Evolutionary conservation across 2,329 filamentous ascomycete genomes (phyloP), one percentile per base, ranked within the genome.

Genomic region (Lizonia empirigonia): DNA sequence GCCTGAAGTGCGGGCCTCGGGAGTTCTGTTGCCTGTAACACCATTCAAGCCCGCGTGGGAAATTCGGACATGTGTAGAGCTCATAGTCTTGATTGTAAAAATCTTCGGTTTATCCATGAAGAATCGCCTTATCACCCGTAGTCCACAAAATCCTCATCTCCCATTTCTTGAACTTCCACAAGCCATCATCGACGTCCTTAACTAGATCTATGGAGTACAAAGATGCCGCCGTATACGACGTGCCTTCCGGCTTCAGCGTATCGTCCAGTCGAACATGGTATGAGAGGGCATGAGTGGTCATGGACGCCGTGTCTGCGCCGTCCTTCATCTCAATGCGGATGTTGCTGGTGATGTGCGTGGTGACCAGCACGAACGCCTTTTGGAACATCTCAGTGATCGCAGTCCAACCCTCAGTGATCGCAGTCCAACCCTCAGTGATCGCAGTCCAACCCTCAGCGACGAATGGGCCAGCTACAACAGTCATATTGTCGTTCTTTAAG

Each of bases 151-250:
- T 32, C 18, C 56, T 55, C 1, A 62, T 64, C 3, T 58, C 65
- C 37, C 67, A 76, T 30, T 41, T 62, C 50, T 58, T 61, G 18
- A 67, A 65, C 57, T 55, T 66, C 62, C 60, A 66, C 42, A 62
- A 30, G 3, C 55, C 56, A 40, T 61, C 60, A 4, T 22, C 42
- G 1, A 36, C 22, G 33, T 56, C 53, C 52, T 39, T 64, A 9
- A 66, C 47, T 42, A 65, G 39, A 16, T 55, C 55, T n/a, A 67
- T 34, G 37, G 36, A 36, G 27, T 67, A 66, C 53, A 65, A 40
- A 20, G 49, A 56, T n/a, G 44, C 35, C 24, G 55, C 58, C n/a
- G 57, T 65, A 27, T 65, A 66, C 18, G 55, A 55, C 1, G 49
- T 57, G 15, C 60, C 60, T 45, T 63, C 57, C 15, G 27, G 33